Conservation (phyloP, 805 yeast species). For the Starmerella apicola region DNA sequence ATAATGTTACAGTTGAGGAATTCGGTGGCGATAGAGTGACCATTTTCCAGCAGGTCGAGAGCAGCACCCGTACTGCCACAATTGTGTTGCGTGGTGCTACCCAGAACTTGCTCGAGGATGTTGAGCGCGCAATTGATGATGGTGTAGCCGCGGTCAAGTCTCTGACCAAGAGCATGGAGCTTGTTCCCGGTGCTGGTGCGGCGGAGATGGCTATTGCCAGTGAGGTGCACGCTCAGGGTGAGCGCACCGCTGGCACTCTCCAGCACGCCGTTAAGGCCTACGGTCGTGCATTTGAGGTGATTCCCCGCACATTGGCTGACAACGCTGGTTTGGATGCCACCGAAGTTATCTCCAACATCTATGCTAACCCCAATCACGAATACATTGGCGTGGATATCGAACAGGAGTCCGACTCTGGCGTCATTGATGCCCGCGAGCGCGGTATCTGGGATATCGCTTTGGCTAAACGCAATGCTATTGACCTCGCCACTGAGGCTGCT, state of each 20-base stretch:
- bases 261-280: constrained; percentile 90
- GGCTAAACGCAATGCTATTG: constrained; percentile 75
- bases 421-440: constrained; percentile 54
- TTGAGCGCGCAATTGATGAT: constrained; percentile 95
- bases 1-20: constrained; percentile 78
- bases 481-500: constrained; percentile 92
- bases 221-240: constrained; percentile 73
- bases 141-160: constrained; percentile 90
- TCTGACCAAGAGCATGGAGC: constrained; percentile 62
- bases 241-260: constrained; percentile 80
- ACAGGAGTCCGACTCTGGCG: constrained; percentile 48
- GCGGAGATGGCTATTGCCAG: constrained; percentile 79
- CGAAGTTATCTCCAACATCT: constrained; percentile 77
- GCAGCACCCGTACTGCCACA: constrained; percentile 71
- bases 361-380: constrained; percentile 56
- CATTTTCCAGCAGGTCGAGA: constrained; percentile 64
- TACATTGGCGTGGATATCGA: constrained; percentile 63
- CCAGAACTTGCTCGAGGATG: constrained; percentile 80
- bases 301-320: constrained; percentile 86
- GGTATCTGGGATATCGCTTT: constrained; percentile 70
- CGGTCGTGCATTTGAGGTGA: constrained; percentile 88
- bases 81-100: constrained; percentile 95
- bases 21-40: constrained; percentile 98
- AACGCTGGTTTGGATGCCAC: constrained; percentile 87
- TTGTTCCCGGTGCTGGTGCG: constrained; percentile 95